phyloP scores from a whole-genome alignment of 306 rosid species.

The Pterocarpus macrocarpus region DNA sequence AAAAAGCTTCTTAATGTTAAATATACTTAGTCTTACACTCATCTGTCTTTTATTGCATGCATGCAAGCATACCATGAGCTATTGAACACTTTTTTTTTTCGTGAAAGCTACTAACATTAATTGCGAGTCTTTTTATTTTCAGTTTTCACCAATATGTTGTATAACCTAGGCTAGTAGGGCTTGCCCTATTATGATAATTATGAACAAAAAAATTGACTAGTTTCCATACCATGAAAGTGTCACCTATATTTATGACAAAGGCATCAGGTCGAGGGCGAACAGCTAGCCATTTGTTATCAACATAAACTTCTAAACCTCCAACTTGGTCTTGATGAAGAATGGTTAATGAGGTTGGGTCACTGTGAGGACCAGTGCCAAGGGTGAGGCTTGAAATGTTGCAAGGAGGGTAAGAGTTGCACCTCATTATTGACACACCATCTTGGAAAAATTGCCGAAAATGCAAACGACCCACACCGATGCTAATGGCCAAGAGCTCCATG shows the following conservation, averaged over 20 bases:
- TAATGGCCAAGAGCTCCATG: constrained; percentile 68
- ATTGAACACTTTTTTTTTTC: no score
- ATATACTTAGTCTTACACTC: background rate
- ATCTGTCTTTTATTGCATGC: background rate
- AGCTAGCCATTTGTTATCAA: constrained; percentile 62
- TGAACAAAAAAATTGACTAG: background rate
- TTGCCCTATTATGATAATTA: background rate
- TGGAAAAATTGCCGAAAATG: constrained; percentile 54
- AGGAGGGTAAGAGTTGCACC: constrained; percentile 72
- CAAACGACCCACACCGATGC: constrained; percentile 61
- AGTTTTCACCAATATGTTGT: background rate
- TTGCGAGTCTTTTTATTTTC: background rate
- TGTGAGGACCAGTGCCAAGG: constrained; percentile 78
- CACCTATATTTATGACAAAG: constrained; percentile 75
- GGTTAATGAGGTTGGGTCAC: constrained; percentile 75
- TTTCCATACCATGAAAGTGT: constrained; percentile 66
- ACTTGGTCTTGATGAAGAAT: constrained; percentile 78
- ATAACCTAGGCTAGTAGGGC: background rate
- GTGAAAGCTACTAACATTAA: no score
- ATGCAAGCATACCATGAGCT: background rate
- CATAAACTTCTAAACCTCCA: constrained; percentile 67
- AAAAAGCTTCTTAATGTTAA: background rate
- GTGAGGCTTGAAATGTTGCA: constrained; percentile 57
- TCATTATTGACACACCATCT: constrained; percentile 68
- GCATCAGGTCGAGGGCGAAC: constrained; percentile 70